Conservation (phyloP, 2,329 filamentous ascomycete species). For the Falciphora oryzae region DNA sequence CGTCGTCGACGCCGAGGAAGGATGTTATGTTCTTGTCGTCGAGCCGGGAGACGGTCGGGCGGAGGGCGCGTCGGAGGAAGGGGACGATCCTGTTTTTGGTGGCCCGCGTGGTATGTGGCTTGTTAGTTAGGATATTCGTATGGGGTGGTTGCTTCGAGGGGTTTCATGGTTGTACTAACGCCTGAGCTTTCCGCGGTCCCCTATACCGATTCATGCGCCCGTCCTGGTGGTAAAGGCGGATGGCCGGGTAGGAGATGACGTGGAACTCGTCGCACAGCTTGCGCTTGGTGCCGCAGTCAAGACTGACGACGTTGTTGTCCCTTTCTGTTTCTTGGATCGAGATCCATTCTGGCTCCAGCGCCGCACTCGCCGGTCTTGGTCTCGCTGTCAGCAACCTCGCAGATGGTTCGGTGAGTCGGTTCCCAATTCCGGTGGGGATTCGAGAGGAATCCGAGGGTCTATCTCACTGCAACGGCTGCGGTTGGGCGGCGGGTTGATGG, state of each 20-base stretch:
- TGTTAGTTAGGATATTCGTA: neutral
- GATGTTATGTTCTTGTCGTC: conserved; percentile 21
- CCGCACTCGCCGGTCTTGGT: conserved; percentile 24
- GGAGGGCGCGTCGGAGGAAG: conserved; percentile 24
- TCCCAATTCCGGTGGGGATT: neutral
- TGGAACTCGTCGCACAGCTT: conserved; percentile 34
- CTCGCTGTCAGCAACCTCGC: neutral
- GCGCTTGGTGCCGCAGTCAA: conserved; percentile 34
- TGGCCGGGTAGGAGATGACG: conserved; percentile 39
- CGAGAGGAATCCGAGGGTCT: neutral
- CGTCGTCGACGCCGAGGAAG: conserved; percentile 33
- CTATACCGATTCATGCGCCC: conserved; percentile 33
- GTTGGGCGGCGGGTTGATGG: neutral
- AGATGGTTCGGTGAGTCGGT: neutral
- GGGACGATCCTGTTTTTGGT: conserved; percentile 20
- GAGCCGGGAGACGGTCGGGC: conserved; percentile 24
- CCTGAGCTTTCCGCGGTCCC: conserved; percentile 32
- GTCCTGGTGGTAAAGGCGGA: conserved; percentile 35
- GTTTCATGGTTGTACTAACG: conserved; percentile 24
- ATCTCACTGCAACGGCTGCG: conserved; percentile 16
- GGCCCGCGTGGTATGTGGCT: neutral
- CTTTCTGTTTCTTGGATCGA: conserved; percentile 18
- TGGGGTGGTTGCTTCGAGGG: neutral
- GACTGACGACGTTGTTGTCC: conserved; percentile 23
- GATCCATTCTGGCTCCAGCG: conserved; percentile 31